These are phyloP conservation scores for Salicornia ramosissima DNA, from an alignment of 148 eudicot species.

Conservation along the genomic window DNA sequence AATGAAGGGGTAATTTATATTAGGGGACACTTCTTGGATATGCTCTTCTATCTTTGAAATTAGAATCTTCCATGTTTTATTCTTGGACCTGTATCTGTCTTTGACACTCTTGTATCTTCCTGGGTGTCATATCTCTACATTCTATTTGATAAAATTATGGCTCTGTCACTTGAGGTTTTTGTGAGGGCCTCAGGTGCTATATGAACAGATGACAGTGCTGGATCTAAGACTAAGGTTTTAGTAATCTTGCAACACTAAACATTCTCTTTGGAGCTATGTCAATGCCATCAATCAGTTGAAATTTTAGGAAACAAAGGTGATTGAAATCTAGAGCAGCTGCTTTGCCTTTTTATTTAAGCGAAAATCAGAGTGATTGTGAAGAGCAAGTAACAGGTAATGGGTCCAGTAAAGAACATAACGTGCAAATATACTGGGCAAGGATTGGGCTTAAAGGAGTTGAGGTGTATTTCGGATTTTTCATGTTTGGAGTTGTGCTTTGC, in stretches of 20 bases:
- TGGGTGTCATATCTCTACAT: too few species aligned
- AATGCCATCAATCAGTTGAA: not conserved
- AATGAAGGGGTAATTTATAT: too few species aligned
- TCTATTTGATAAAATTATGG: not conserved
- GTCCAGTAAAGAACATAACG: not conserved
- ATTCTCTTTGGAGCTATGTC: not conserved
- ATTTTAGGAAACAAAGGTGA: not conserved
- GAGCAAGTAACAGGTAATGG: not conserved
- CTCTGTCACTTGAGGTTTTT: not conserved
- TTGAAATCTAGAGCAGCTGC: not conserved
- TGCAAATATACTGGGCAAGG: not conserved
- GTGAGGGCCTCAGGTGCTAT: not conserved
- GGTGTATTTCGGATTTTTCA: not conserved
- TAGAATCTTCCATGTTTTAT: not conserved
- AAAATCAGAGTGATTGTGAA: not conserved
- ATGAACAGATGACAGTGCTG: not conserved
- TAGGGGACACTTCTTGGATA: not conserved
- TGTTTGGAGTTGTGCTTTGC: not conserved
- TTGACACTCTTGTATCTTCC: too few species aligned
- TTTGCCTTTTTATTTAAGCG: not conserved
- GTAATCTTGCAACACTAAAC: not conserved
- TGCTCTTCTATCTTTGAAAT: not conserved
- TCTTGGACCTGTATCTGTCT: not conserved
- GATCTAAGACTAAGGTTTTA: not conserved
- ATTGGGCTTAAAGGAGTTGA: not conserved